Percentiles rank a stretch among this genome's conserved stretches.
phyloP scores from a whole-genome alignment of 106 monocot genomes.

The Allium cepa region DNA sequence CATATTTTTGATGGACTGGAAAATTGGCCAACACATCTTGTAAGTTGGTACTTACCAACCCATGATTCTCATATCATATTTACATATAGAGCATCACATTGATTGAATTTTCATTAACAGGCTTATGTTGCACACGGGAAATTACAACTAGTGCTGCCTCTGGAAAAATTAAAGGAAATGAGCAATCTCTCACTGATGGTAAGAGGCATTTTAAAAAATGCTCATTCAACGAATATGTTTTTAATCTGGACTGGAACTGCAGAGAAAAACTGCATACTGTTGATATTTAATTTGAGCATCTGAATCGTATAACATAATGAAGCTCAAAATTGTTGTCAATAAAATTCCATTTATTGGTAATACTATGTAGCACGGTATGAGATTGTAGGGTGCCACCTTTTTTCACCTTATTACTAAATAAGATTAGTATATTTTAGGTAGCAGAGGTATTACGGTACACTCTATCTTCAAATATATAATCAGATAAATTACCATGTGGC shows the following conservation, averaged over 20 bases:
- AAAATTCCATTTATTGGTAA: no score
- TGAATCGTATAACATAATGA: neutral
- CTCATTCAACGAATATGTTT: neutral
- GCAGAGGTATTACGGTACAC: no score
- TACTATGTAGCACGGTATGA: neutral
- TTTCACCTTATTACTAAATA: no score
- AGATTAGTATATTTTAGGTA: no score
- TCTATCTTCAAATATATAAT: no score
- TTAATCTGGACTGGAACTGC: neutral
- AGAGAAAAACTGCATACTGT: no score
- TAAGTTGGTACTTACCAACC: conserved; percentile 16
- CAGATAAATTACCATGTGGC: no score
- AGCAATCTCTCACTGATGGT: conserved; percentile 91
- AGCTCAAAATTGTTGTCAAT: no score
- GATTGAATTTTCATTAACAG: conserved; percentile 26
- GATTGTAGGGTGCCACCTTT: no score
- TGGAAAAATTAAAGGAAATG: conserved; percentile 72
- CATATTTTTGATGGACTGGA: conserved; percentile 99
- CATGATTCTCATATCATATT: no score
- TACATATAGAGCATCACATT: no score
- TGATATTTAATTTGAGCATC: neutral
- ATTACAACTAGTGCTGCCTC: conserved; percentile 76
- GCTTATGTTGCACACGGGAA: conserved; percentile 89
- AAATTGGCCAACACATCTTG: conserved; percentile 91
- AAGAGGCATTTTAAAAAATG: conserved; percentile 2